Evolutionary conservation across 2,329 filamentous ascomycete species (phyloP), one percentile per base, ranked within the genome.

Genomic region (Exophiala mesophila): DNA sequence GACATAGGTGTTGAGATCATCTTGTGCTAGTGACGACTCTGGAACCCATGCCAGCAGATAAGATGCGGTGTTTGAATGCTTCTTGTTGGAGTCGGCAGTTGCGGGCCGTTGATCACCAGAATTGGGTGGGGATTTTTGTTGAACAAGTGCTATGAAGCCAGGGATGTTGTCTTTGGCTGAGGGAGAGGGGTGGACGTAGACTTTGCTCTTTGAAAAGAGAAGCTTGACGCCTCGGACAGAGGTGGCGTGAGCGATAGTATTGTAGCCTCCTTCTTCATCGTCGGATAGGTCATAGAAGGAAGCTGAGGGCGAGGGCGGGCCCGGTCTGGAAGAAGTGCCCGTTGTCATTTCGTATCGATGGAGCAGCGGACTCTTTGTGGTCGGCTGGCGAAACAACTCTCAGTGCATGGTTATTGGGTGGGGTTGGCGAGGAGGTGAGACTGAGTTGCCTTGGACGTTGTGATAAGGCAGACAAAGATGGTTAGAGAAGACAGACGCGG

Each of bases 281-380:
- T 98, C 94, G 65, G 87, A 95, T 74, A 97, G 74, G 59, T 90
- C 90, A 72, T 95, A 96, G 72, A 90, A 92, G 58, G 88, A 94
- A 39, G 82, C 87, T 2, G 85, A 78, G 2, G 89, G 88, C 24
- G 89, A 96, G 10, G 79, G 73, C 32, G 72, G 41, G 26, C 44
- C 45, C 16, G 38, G 39, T 29, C 36, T 44, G 23, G 44, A 39
- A 26, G 44, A 47, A n/a, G 37, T 10, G 24, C 21, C 37, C 5
- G 42, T n/a, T n/a, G n/a, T n/a, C n/a, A n/a, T n/a, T n/a, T n/a
- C n/a, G n/a, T n/a, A n/a, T n/a, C n/a, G n/a, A n/a, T n/a, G n/a
- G n/a, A n/a, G n/a, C n/a, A n/a, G n/a, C n/a, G n/a, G n/a, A n/a
- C n/a, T n/a, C n/a, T n/a, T n/a, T n/a, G n/a, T n/a, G n/a, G n/a